Percentiles rank a stretch among this genome's conserved stretches.
Conservation (phyloP, 768 basidiomycete species). For the Stropharia rugosoannulata region DNA sequence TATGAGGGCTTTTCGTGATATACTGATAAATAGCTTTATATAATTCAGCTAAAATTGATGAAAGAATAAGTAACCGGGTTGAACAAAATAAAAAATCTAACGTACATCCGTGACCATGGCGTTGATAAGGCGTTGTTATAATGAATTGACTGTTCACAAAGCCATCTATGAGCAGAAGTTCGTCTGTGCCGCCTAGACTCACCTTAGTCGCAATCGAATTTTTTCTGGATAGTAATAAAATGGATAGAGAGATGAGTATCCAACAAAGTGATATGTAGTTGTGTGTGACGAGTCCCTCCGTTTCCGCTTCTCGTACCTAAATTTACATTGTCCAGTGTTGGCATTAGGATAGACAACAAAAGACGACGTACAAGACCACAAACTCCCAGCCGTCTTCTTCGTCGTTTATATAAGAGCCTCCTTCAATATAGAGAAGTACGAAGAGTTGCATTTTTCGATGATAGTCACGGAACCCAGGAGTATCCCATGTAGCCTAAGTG, state of each 20-base stretch:
- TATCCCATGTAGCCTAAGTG: constrained; percentile 74
- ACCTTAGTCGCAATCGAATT: constrained; percentile 86
- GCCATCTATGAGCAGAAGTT: constrained; percentile 4
- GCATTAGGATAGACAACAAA: neutral
- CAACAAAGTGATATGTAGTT: constrained; percentile 85
- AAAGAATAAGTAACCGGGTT: neutral
- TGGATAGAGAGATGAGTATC: constrained; percentile 92
- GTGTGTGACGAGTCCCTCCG: constrained; percentile 47
- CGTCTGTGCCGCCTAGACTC: constrained; percentile 14
- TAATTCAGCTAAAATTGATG: constrained; percentile 63
- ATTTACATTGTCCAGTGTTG: neutral
- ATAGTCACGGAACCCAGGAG: constrained; percentile 87
- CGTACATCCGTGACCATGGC: constrained; percentile 88
- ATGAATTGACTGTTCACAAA: constrained; percentile 77
- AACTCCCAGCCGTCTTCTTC: constrained; percentile 96
- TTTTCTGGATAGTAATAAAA: constrained; percentile 96
- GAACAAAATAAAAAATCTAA: constrained; percentile 1
- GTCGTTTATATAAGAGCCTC: constrained; percentile 91
- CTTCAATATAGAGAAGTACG: constrained; percentile 93
- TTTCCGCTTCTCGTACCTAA: constrained; percentile 83
- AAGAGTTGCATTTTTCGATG: constrained; percentile 94
- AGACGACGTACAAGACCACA: constrained; percentile 65
- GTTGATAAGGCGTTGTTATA: constrained; percentile 88
- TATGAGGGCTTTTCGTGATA: constrained; percentile 58
- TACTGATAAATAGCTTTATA: constrained; percentile 86